phyloP scores from a whole-genome alignment of 345 rosid species.

The Eutrema japonicum region DNA sequence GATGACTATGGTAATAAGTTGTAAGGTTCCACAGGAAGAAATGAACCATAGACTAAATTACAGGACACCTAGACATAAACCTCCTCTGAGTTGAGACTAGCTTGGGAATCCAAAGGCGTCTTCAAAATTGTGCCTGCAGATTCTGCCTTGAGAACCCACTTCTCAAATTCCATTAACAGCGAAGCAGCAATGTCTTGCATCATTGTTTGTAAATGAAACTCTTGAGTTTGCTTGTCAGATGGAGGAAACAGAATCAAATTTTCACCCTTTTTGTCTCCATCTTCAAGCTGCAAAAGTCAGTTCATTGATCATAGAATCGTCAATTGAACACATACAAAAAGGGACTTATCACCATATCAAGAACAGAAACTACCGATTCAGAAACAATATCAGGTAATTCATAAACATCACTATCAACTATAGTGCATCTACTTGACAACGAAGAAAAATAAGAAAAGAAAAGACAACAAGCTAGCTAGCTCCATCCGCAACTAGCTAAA shows the following conservation, averaged over 20 bases:
- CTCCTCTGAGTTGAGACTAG: conserved; percentile 99
- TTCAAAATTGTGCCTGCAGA: conserved; percentile 93
- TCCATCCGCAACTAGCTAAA: conserved; percentile 12
- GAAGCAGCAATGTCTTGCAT: conserved; percentile 96
- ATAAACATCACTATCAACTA: conserved; percentile 26
- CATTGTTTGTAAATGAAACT: conserved; percentile 93
- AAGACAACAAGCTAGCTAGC: not conserved
- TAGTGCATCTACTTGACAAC: not conserved
- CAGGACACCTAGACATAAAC: conserved; percentile 94
- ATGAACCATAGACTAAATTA: conserved; percentile 52
- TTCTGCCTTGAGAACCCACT: conserved; percentile 90
- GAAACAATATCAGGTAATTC: not conserved
- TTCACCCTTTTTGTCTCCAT: conserved; percentile 67
- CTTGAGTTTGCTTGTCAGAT: conserved; percentile 79
- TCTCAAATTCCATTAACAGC: conserved; percentile 91
- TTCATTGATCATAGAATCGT: conserved; percentile 23
- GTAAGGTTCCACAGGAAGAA: conserved; percentile 36
- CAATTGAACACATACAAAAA: conserved; percentile 21
- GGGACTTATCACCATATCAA: not conserved
- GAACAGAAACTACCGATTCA: not conserved
- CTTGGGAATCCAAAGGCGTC: conserved; percentile 98
- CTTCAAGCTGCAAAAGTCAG: conserved; percentile 70
- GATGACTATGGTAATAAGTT: conserved; percentile 15
- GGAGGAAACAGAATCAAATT: conserved; percentile 86
- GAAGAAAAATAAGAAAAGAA: not conserved